These are phyloP conservation scores for Talaromyces sp. DNA, from an alignment of 2,329 filamentous ascomycete genomes.

Conservation along the genomic window DNA sequence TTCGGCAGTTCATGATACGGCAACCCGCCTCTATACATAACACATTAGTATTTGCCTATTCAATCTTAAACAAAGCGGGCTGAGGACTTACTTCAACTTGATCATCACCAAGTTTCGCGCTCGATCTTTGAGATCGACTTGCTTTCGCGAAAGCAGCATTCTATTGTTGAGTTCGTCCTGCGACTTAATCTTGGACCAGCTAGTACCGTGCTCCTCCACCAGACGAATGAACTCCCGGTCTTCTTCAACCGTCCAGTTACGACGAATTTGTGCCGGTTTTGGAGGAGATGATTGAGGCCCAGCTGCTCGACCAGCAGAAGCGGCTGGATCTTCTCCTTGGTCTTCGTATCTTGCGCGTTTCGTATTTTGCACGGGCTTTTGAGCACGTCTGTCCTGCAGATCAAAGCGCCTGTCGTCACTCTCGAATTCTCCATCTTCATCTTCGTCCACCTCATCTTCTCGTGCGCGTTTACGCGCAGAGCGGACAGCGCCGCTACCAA, in stretches of 20 bases:
- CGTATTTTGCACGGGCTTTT: slow-evolving; percentile 11
- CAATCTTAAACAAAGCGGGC: neutral
- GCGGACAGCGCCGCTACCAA: neutral
- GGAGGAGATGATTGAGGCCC: neutral
- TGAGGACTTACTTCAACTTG: slow-evolving; percentile 38
- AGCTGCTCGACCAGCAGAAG: neutral
- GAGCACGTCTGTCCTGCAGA: slow-evolving; percentile 10
- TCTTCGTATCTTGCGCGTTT: slow-evolving; percentile 5
- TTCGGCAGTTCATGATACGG: slow-evolving; percentile 31
- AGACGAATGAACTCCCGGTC: slow-evolving; percentile 44
- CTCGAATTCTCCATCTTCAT: slow-evolving; percentile 25
- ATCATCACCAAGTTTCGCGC: slow-evolving; percentile 51
- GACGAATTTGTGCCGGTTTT: slow-evolving; percentile 16
- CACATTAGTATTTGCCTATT: neutral
- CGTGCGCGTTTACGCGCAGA: slow-evolving; percentile 12
- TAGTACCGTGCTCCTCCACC: slow-evolving; percentile 43
- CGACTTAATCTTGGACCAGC: slow-evolving; percentile 45
- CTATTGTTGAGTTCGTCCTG: slow-evolving; percentile 20
- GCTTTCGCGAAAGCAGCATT: slow-evolving; percentile 30
- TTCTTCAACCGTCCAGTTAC: slow-evolving; percentile 39
- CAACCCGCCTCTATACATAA: slow-evolving; percentile 21
- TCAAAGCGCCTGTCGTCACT: slow-evolving; percentile 24
- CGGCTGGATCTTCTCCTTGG: neutral
- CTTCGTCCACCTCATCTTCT: slow-evolving; percentile 21
- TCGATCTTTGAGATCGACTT: slow-evolving; percentile 53